Base-by-base conservation (phyloP, 2,329 filamentous ascomycete genomes). In the Escovopsis sp. region DNA sequence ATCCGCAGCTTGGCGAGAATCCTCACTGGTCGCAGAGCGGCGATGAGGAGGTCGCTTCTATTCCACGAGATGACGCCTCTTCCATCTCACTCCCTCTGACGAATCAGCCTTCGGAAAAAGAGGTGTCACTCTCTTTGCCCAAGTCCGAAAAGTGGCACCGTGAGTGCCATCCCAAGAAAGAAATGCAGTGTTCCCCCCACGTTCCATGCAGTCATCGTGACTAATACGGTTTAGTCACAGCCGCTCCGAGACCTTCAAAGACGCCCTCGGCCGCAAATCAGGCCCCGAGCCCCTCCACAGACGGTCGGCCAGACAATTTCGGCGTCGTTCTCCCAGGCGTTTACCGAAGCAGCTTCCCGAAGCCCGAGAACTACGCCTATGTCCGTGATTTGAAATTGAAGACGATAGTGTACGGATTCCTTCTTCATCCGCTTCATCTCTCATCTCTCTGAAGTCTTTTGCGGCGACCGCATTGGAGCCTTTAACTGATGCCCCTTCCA, bases 331-430 rank as follows among this genome's bases (percentile, higher is more conserved):
- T 80, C 15, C 73, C 78, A 7, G 79, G 81, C 8, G 69, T 95
- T 25, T 94, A 85, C 57, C 76, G 88, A 40, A 89, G 84, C 59
- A 81, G 81, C 49, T 94, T 87, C 55, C 88, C 88, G 3, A 66
- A 76, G 46, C 60, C 70, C 5, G 71, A 79, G 43, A 81, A 94
- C 53, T 81, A 83, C 48, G 66, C 67, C 4, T 89, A 83, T 53
- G 64, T 94, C 42, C 65, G 72, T 51, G 67, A 65, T 24, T 66
- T 94, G 39, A 67, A 74, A 10, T 65, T 95, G 46, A 87, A 84
- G 64, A 89, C 82, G 13, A 79, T 94, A 44, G 69, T 94, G 76
- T 85, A 67, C 59, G 76, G 64, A 24, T 5, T 35, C 11, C 8
- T 35, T 36, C 41, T 3, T 20, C 20, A 3, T 20, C 5, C 20